Evolutionary conservation across 306 rosid species (phyloP), one percentile per base, ranked within the genome.

Genomic region (Mimosa pudica): DNA sequence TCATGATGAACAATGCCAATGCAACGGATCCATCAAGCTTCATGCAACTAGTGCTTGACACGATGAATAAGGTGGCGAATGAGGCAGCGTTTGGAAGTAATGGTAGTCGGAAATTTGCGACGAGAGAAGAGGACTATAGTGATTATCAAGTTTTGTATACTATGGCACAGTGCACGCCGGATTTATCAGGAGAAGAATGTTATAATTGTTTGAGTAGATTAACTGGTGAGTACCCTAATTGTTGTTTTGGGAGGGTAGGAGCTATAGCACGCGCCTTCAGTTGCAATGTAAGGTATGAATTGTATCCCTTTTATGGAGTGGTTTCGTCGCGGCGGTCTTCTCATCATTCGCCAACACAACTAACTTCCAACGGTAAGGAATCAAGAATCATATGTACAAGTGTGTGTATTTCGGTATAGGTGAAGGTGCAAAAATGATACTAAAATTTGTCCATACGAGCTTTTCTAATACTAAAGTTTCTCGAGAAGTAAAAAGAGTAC

Each of bases 101-200:
- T 2, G 77, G 60, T 1, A 74, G 62, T 1, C 52, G 71, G 80
- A 82, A 77, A 45, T 77, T 70, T 64, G 58, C 74, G 0, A 71
- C 85, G 7, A 72, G 63, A 11, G 38, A 64, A 77, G 74, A 18
- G 3, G n/a, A 51, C 57, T 51, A 63, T 3, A 6, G n/a, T 6
- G n/a, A 12, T 4, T 72, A 12, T 1, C 18, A 62, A 30, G 32
- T 1, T 8, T 17, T 82, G 2, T 77, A 82, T 54, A 70, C 61
- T 5, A 49, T 82, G 33, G 78, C 1, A 0, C 81, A 76, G 47
- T 82, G 85, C 74, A 77, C 77, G 3, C 64, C 78, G 12, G 74
- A 49, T 48, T 2, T 70, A 66, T 81, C 9, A 7, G 3, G 1
- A 45, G 61, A 35, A 2, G 24, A 14, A 0, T 13, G 85, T 65